Conservation (phyloP, 805 yeast species). For the Candida endomychidarum region DNA sequence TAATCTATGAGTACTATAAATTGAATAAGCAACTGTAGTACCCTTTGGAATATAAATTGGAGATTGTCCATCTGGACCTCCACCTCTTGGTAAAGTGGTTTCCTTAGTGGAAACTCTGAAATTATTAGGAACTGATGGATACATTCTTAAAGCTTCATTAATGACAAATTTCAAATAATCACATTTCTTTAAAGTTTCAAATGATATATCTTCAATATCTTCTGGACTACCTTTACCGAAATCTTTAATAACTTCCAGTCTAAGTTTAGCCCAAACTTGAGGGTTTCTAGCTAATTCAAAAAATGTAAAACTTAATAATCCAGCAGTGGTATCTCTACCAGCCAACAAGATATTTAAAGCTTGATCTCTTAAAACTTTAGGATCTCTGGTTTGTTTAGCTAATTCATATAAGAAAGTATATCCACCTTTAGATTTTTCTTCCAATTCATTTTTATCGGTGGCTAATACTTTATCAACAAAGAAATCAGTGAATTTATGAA, state of each 20-base stretch:
- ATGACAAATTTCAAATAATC: slow-evolving; percentile 47
- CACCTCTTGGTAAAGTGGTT: slow-evolving; percentile 53
- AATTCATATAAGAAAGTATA: slow-evolving; percentile 50
- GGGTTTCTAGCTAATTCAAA: slow-evolving; percentile 48
- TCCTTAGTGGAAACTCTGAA: slow-evolving; percentile 45
- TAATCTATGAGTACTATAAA: slow-evolving; percentile 44
- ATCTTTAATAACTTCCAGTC: slow-evolving; percentile 31
- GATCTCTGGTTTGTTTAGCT: slow-evolving; percentile 49
- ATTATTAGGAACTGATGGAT: slow-evolving; percentile 53
- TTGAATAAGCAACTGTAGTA: slow-evolving; percentile 37
- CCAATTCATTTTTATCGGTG: slow-evolving; percentile 30
- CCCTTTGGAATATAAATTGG: slow-evolving; percentile 47
- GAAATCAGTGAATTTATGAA: slow-evolving; percentile 32
- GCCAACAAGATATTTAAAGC: slow-evolving; percentile 51
- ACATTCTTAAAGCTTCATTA: slow-evolving; percentile 49
- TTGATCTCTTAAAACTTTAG: slow-evolving; percentile 48
- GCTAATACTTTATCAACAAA: slow-evolving; percentile 41
- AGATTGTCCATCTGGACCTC: slow-evolving; percentile 34
- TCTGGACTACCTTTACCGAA: slow-evolving; percentile 32
- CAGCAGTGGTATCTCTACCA: slow-evolving; percentile 58
- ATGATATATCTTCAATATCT: slow-evolving; percentile 39
- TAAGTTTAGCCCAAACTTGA: slow-evolving; percentile 34
- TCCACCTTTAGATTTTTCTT: slow-evolving; percentile 31
- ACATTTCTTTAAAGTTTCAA: slow-evolving; percentile 50
- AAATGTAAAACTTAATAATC: slow-evolving; percentile 45